Evolutionary conservation across 768 basidiomycete genomes (phyloP).

Genomic region (Termitomyces sp.): DNA sequence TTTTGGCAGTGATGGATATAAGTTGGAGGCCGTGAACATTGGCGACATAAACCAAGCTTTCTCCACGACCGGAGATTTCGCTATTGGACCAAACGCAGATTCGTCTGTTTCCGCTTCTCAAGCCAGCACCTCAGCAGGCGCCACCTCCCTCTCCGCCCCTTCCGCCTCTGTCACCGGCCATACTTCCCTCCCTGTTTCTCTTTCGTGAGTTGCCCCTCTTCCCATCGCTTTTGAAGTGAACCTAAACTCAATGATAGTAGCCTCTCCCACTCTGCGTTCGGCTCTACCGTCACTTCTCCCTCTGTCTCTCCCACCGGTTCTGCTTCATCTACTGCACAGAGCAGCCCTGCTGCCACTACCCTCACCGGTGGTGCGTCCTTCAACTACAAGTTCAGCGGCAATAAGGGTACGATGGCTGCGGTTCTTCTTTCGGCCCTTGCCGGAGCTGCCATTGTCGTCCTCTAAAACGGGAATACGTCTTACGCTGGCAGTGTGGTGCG

Average conservation of each 20-base stretch:
- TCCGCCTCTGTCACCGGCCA: neutral
- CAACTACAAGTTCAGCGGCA: constrained; percentile 25
- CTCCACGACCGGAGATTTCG: constrained; percentile 33
- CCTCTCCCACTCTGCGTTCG: constrained; percentile 9
- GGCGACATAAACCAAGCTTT: constrained; percentile 43
- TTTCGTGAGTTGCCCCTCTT: constrained; percentile 5
- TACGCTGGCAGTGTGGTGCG: neutral
- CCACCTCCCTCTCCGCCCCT: constrained; percentile 2
- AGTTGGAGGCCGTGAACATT: constrained; percentile 37
- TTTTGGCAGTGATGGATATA: constrained; percentile 39
- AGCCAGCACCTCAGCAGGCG: constrained; percentile 7
- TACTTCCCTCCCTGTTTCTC: neutral
- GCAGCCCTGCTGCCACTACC: constrained; percentile 13
- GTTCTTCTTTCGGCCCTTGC: constrained; percentile 40
- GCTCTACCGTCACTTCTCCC: constrained; percentile 10
- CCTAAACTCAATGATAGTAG: constrained; percentile 2
- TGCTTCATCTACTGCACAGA: constrained; percentile 4
- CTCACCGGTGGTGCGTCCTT: constrained; percentile 23
- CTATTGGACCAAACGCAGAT: constrained; percentile 25
- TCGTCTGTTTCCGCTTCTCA: constrained; percentile 1
- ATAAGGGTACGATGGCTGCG: constrained; percentile 27
- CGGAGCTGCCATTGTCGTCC: constrained; percentile 39
- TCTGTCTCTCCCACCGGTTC: constrained; percentile 7
- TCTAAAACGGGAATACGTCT: constrained; percentile 23
- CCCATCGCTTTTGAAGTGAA: neutral